Conservation (phyloP, 2,329 filamentous ascomycete species). For the Reticulascus tulasneorum region DNA sequence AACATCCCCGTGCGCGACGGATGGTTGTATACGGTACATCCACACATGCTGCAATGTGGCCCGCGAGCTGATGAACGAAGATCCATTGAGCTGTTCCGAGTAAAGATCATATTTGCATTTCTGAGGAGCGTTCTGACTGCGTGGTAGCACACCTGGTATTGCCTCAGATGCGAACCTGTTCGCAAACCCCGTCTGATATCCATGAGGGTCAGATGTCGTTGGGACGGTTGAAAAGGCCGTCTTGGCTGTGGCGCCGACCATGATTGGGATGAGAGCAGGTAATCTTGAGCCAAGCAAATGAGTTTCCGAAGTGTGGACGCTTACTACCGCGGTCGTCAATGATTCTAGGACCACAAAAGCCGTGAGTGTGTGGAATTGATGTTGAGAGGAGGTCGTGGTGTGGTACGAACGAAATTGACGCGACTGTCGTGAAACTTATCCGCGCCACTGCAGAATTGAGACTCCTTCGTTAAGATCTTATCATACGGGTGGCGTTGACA, state of each 20-base stretch:
- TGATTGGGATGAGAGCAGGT: too few species aligned
- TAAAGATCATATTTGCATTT: constrained; percentile 36
- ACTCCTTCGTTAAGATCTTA: too few species aligned
- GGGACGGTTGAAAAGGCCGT: constrained; percentile 17
- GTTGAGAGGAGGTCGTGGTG: too few species aligned
- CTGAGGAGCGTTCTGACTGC: constrained; percentile 40
- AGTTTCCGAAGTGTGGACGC: too few species aligned
- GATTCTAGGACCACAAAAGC: too few species aligned
- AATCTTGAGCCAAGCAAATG: too few species aligned
- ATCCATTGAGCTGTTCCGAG: constrained; percentile 44
- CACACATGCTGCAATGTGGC: constrained; percentile 27
- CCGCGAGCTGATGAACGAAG: constrained; percentile 26
- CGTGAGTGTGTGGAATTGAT: too few species aligned
- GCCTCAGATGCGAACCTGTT: constrained; percentile 45
- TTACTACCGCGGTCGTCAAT: too few species aligned
- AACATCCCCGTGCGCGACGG: constrained; percentile 24
- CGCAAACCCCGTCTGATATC: constrained; percentile 55
- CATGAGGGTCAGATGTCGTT: constrained; percentile 33
- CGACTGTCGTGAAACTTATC: too few species aligned
- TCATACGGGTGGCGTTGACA: too few species aligned
- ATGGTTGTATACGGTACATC: constrained; percentile 28
- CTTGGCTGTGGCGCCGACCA: constrained; percentile 16
- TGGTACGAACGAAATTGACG: too few species aligned
- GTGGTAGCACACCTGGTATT: constrained; percentile 38
- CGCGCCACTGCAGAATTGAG: too few species aligned